Evolutionary conservation across 176 grass and related monocot species (phyloP), one percentile per base, ranked within the genome.

Genomic region (Paspalum notatum): DNA sequence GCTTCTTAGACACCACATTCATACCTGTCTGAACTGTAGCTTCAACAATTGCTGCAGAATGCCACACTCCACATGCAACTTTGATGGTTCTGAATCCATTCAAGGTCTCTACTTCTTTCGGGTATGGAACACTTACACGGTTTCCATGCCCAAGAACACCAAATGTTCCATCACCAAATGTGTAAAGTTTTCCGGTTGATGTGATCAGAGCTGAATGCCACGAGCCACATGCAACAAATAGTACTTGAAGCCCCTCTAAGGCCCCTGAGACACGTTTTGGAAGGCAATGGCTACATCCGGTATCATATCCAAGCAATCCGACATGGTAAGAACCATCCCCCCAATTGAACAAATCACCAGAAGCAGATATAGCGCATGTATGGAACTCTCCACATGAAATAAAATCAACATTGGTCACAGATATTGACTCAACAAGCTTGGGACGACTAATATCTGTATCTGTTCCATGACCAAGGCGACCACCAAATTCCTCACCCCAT

Each of bases 81-180:
- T 93, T 95, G 18, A 83, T 50, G 0, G 76, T 89, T 88, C 80
- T 90, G 26, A 88, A 80, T 48, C 81, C 92, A 63, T 68, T 88
- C 59, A 91, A 82, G 37, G 83, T 66, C 80, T 93, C 88, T 15
- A 98, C 82, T 80, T 98, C 96, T 73, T 87, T 95, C 1, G 96
- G 96, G 37, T 86, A 91, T 12, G 77, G 74, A 7, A 89, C 14
- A 59, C 76, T 95, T 64, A 89, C 92, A 74, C 84, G 96, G 42
- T 93, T 85, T 41, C 92, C 92, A 84, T 98, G 96, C 32, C 96
- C 96, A 42, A 98, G 84, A 81, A 71, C 86, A 60, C 96, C 92
- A 76, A 98, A 98, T 65, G 86, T 79, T 37, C 96, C 96, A 26
- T 98, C 96, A 4, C 96, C 96, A 89, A 98, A 95, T 24, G 92